Conservation (phyloP, 1,284 basidiomycete genomes). For the Peniophora sp. region DNA sequence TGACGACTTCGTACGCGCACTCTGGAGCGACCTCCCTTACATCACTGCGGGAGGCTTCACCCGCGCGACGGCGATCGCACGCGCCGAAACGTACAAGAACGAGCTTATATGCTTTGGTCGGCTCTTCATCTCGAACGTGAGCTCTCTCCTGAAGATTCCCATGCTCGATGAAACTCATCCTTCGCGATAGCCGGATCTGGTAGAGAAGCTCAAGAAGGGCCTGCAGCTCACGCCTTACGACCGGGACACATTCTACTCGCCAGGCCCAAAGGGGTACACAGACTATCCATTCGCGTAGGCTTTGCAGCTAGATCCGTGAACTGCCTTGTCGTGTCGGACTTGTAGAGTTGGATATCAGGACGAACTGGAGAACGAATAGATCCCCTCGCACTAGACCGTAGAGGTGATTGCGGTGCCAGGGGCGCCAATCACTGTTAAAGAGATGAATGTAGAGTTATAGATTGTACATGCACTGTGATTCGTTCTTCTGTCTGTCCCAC, state of each 20-base stretch:
- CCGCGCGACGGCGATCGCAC: neutral
- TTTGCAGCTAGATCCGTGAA: too few species aligned
- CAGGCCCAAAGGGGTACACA: slow-evolving; percentile 25
- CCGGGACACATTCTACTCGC: slow-evolving; percentile 24
- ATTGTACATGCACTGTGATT: neutral
- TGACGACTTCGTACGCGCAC: slow-evolving; percentile 5
- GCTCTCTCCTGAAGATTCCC: slow-evolving; percentile 5
- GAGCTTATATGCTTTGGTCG: neutral
- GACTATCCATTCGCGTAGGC: slow-evolving; percentile 30
- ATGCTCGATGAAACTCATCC: neutral
- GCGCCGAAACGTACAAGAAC: neutral
- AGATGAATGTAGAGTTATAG: neutral
- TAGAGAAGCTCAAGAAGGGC: slow-evolving; percentile 28
- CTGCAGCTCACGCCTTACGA: slow-evolving; percentile 24
- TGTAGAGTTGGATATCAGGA: too few species aligned
- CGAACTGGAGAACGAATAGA: too few species aligned
- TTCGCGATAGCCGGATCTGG: slow-evolving; percentile 39
- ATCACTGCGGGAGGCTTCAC: slow-evolving; percentile 24
- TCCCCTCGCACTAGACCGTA: too few species aligned
- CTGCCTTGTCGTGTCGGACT: too few species aligned
- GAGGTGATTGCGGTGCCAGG: too few species aligned
- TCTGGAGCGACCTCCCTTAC: slow-evolving; percentile 13
- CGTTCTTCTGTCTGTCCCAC: neutral
- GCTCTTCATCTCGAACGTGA: slow-evolving; percentile 11
- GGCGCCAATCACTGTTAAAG: too few species aligned